Conservation (phyloP, 2,329 filamentous ascomycete genomes). For the Zasmidium angulare region DNA sequence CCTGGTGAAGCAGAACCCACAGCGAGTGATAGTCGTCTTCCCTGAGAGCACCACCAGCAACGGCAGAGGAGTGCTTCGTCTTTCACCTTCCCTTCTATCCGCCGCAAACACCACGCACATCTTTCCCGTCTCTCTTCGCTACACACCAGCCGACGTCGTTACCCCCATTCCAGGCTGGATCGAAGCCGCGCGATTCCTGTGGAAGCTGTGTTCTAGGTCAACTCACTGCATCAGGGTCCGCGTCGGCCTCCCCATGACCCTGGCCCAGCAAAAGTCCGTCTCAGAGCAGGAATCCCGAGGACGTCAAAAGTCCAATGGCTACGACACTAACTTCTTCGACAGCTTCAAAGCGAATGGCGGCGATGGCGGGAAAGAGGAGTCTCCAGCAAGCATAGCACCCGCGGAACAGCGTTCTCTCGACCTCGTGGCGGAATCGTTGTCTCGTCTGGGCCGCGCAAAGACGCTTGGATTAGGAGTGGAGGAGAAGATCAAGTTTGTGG, state of each 20-base stretch:
- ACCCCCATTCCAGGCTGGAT: slow-evolving; percentile 72
- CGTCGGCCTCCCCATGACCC: slow-evolving; percentile 70
- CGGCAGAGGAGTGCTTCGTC: slow-evolving; percentile 81
- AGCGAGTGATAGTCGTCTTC: slow-evolving; percentile 79
- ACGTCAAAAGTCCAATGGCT: slow-evolving; percentile 28
- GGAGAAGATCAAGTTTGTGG: slow-evolving; percentile 81
- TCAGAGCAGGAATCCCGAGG: slow-evolving; percentile 26
- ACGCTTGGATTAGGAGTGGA: slow-evolving; percentile 78
- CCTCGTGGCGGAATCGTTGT: slow-evolving; percentile 77
- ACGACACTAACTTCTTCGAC: slow-evolving; percentile 49
- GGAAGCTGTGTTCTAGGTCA: slow-evolving; percentile 79
- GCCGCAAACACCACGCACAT: slow-evolving; percentile 69
- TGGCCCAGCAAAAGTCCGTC: slow-evolving; percentile 29
- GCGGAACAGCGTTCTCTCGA: slow-evolving; percentile 74
- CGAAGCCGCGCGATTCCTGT: slow-evolving; percentile 71
- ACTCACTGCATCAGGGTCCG: slow-evolving; percentile 89
- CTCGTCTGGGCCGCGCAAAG: slow-evolving; percentile 84
- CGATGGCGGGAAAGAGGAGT: slow-evolving; percentile 25
- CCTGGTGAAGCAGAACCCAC: slow-evolving; percentile 67
- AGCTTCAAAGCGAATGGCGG: slow-evolving; percentile 40
- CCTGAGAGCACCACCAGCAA: slow-evolving; percentile 95
- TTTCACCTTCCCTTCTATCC: slow-evolving; percentile 73
- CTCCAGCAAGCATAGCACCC: slow-evolving; percentile 30
- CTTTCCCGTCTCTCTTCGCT: slow-evolving; percentile 87
- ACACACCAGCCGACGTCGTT: slow-evolving; percentile 84